These are phyloP conservation scores for Cyclotella baltica DNA, from an alignment of 108 stramenopile genomes.

Conservation along the genomic window DNA sequence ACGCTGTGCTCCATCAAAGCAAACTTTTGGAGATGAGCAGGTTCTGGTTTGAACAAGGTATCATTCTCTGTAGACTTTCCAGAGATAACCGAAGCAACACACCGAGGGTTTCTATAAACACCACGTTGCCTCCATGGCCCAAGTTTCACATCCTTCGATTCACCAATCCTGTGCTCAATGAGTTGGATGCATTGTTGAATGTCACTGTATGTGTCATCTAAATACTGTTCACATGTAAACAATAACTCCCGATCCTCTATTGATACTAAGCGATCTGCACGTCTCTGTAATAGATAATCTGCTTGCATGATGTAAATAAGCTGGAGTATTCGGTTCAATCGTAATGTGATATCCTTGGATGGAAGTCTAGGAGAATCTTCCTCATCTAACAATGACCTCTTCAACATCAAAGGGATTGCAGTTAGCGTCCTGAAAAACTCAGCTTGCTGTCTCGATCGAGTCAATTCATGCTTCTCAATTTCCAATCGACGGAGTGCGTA, in stretches of 20 bases:
- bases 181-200: conserved; percentile 8
- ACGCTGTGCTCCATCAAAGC: conserved; percentile 56
- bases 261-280: conserved; percentile 45
- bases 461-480: conserved; percentile 31
- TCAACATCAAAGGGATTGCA: conserved; percentile 19
- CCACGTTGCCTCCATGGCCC: conserved; percentile 46
- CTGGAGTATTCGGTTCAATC: conserved; percentile 28
- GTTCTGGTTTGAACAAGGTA: conserved; percentile 54
- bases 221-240: conserved; percentile 19
- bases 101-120: conserved; percentile 49
- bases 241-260: conserved; percentile 17
- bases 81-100: conserved; percentile 54
- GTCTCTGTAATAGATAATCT: conserved; percentile 38
- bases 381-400: not conserved
- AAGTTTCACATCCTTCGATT: not conserved
- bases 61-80: not conserved
- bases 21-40: conserved; percentile 59
- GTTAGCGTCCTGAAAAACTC: conserved; percentile 24
- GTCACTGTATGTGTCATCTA: conserved; percentile 31
- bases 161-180: not conserved
- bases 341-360: not conserved
- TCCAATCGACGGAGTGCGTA: conserved; percentile 57
- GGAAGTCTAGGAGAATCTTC: not conserved
- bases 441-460: conserved; percentile 22
- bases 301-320: conserved; percentile 21